These are phyloP conservation scores for Epithele typhae DNA, from an alignment of 768 basidiomycete genomes.

Conservation along the genomic window DNA sequence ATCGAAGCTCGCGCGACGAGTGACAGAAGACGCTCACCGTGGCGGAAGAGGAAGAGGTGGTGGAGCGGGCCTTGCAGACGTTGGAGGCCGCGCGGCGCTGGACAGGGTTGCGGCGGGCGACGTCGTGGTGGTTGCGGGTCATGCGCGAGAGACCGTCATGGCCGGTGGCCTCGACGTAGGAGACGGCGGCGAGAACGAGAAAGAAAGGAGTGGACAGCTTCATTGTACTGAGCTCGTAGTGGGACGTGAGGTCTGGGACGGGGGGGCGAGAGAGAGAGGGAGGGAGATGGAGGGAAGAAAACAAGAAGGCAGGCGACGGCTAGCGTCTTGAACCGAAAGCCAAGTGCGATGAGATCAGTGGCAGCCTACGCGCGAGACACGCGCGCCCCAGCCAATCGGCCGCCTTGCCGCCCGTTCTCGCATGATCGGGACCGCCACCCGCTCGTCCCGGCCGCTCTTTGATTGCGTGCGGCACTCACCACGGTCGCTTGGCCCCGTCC, in stretches of 20 bases:
- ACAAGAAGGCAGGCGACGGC: too few species aligned
- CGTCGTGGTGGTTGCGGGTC: slow-evolving; percentile 4
- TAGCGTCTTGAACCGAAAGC: too few species aligned
- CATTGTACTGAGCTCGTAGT: slow-evolving; percentile 29
- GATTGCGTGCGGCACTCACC: too few species aligned
- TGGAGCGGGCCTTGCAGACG: slow-evolving; percentile 8
- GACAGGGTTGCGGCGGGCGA: slow-evolving; percentile 1
- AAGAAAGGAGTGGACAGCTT: slow-evolving; percentile 40
- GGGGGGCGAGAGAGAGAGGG: slow-evolving; percentile 1
- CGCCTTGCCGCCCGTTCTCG: background rate
- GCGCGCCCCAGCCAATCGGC: background rate
- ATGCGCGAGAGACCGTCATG: slow-evolving; percentile 33
- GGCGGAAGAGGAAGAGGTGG: background rate
- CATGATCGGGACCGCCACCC: background rate
- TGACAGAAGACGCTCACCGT: too few species aligned
- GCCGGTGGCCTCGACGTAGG: slow-evolving; percentile 29
- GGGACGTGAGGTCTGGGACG: slow-evolving; percentile 9
- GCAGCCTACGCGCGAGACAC: background rate
- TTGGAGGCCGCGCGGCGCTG: slow-evolving; percentile 3
- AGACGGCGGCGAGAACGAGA: slow-evolving; percentile 26
- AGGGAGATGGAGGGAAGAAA: background rate
- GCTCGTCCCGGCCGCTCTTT: background rate
- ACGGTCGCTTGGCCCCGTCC: too few species aligned
- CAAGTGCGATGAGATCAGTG: too few species aligned
- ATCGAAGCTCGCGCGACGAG: too few species aligned